Percentiles rank a stretch among this genome's conserved stretches.
phyloP scores from a whole-genome alignment of 352 stramenopile genomes.

The Phytophthora pluvialis region DNA sequence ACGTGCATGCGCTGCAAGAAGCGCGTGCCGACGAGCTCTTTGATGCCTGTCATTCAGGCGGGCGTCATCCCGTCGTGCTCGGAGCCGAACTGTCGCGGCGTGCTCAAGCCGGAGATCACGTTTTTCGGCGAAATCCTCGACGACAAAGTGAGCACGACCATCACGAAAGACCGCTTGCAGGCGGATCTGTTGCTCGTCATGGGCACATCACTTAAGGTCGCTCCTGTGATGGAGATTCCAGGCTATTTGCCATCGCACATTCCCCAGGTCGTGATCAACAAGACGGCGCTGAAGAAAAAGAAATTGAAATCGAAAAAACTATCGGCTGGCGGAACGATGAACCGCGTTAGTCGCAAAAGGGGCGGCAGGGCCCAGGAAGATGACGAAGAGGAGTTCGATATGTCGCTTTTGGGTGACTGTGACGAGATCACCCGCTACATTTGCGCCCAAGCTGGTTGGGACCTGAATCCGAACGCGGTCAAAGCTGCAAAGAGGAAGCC shows the following conservation, averaged over 20 bases:
- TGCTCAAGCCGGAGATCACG: slow-evolving; percentile 97
- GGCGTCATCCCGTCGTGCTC: slow-evolving; percentile 77
- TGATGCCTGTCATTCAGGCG: slow-evolving; percentile 81
- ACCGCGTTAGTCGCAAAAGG: slow-evolving; percentile 23
- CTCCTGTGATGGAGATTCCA: slow-evolving; percentile 93
- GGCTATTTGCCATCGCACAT: slow-evolving; percentile 83
- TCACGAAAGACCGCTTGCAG: slow-evolving; percentile 74
- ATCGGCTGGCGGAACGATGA: slow-evolving; percentile 23
- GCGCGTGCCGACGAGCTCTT: slow-evolving; percentile 48
- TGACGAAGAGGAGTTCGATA: slow-evolving; percentile 73
- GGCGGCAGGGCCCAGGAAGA: slow-evolving; percentile 20
- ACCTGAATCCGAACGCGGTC: slow-evolving; percentile 20
- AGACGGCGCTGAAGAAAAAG: slow-evolving; percentile 85
- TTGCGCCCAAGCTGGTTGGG: slow-evolving; percentile 63
- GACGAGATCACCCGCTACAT: slow-evolving; percentile 80
- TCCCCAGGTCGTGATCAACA: slow-evolving; percentile 92
- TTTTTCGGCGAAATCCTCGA: slow-evolving; percentile 97
- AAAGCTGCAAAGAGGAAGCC: slow-evolving; percentile 27
- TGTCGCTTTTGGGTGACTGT: slow-evolving; percentile 83
- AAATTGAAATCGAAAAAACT: slow-evolving; percentile 55
- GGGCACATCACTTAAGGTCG: slow-evolving; percentile 97
- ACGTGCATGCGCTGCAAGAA: slow-evolving; percentile 91
- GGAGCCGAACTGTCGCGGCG: slow-evolving; percentile 81
- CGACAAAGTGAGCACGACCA: slow-evolving; percentile 84
- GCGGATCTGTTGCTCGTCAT: slow-evolving; percentile 98